Evolutionary conservation across 2,329 filamentous ascomycete species (phyloP), one percentile per base, ranked within the genome.

Genomic region (Paecilomyces dactylethromorphus): DNA sequence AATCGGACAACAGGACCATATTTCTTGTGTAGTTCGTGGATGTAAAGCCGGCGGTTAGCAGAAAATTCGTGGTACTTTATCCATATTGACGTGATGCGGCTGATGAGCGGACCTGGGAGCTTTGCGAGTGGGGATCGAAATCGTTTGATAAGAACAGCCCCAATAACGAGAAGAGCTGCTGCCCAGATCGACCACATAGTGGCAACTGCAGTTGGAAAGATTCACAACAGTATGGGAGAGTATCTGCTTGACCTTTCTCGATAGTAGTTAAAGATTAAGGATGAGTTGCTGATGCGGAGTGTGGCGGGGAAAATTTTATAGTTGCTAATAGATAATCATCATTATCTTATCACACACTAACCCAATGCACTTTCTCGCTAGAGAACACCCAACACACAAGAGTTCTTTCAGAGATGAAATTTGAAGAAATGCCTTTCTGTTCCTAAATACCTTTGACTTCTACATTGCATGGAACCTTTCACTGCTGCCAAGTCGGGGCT

Each of bases 51-150:
- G 24, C 68, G 62, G 18, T 65, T 67, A 0, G 64, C 64, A 0
- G 62, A 65, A 35, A 72, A 71, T 24, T 72, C 70, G 35, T 72
- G 65, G 35, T 68, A 71, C 33, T 71, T 71, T 49, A 72, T 59
- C 54, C 65, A 64, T 11, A 69, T 18, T 31, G 68, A 64, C 2
- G 70, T 73, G 50, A 68, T 62, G 1, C 56, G 61, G 18, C 69
- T 69, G 52, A 68, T 68, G 66, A 66, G 69, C 1, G 69, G 69
- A 0, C 70, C 70, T 8, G 70, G 69, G 6, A 72, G 15, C 15
- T 65, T 58, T 26, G 58, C 31, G 26, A 52, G 21, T 13, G 50
- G 50, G 26, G 50, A 52, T 24, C 50, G 50, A 52, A 52, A 22
- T 21, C 50, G 11, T 29, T 26, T 52, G 50, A 52, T 26, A 15